Conservation (phyloP, 1,139 yeast species). For the Kurtzmaniella natalensis region DNA sequence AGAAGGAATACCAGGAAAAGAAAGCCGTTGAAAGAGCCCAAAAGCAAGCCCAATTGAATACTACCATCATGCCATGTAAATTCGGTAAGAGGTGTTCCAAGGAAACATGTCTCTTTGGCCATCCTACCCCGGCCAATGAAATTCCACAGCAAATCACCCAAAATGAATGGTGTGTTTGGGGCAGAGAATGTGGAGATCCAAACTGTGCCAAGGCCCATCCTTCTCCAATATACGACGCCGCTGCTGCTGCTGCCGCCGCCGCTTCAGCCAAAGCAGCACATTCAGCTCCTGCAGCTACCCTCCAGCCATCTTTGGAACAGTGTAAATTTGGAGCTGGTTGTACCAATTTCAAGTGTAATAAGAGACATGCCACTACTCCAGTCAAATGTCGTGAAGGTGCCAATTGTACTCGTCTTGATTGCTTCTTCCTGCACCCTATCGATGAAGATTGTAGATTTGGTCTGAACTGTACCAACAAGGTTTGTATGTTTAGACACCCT, state of each 20-base stretch:
- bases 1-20: constrained; percentile 45
- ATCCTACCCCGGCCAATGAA: constrained; percentile 78
- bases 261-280: neutral
- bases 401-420: constrained; percentile 71
- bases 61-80: constrained; percentile 58
- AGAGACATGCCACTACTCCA: constrained; percentile 74
- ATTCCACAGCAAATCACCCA: constrained; percentile 16
- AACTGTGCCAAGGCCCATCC: constrained; percentile 76
- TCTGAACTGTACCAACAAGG: constrained; percentile 60
- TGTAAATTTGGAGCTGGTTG: constrained; percentile 77
- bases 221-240: constrained; percentile 50
- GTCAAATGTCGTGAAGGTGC: constrained; percentile 80
- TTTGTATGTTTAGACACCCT: constrained; percentile 77
- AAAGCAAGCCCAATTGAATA: constrained; percentile 17
- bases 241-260: constrained; percentile 10
- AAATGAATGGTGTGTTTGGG: constrained; percentile 75
- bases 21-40: constrained; percentile 20
- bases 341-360: constrained; percentile 73
- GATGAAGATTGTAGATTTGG: constrained; percentile 80
- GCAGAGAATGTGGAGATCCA: constrained; percentile 57
- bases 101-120: constrained; percentile 81
- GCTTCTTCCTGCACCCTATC: constrained; percentile 78
- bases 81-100: constrained; percentile 72
- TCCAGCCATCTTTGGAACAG: constrained; percentile 62
- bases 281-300: constrained; percentile 19